A percentile compares a stretch with the other conserved stretches of the same genome.
These are phyloP conservation scores for Trichoderma oligosporum DNA, from an alignment of 2,329 filamentous ascomycete genomes.

Conservation along the genomic window DNA sequence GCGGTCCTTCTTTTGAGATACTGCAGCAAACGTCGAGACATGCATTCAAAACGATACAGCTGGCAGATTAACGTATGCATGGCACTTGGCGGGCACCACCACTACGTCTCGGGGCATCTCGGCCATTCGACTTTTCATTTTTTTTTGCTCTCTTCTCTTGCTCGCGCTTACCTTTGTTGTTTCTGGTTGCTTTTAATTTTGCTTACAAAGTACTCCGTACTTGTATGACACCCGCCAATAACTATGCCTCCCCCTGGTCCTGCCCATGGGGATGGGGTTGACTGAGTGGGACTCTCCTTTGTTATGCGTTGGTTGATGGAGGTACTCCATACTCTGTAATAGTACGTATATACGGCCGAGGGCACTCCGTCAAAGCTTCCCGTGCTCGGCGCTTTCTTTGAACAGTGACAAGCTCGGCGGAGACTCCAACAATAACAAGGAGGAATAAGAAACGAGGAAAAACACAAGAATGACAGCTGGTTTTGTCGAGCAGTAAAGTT, in stretches of 20 bases:
- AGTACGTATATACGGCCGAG: constrained; percentile 17
- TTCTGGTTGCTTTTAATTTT: not conserved
- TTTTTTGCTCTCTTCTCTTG: not conserved
- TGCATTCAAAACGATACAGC: not conserved
- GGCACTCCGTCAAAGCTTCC: constrained; percentile 12
- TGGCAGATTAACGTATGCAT: not conserved
- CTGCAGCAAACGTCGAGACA: not conserved
- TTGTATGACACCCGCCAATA: too few relatives aligned
- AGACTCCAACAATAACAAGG: not conserved
- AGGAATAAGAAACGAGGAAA: not conserved
- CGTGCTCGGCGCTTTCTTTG: not conserved
- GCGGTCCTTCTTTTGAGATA: not conserved
- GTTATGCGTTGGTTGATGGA: constrained; percentile 13
- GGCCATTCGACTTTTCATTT: constrained; percentile 2
- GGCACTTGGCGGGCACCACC: not conserved
- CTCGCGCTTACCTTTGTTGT: not conserved
- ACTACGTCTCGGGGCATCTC: constrained; percentile 10
- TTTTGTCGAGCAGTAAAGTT: not conserved
- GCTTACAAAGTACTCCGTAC: too few relatives aligned
- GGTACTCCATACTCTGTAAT: constrained; percentile 1
- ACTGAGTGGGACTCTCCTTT: constrained; percentile 14
- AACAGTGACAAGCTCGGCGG: not conserved
- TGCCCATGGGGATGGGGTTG: constrained; percentile 2
- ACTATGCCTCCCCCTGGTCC: too few relatives aligned
- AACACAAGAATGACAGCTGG: constrained; percentile 1